These are phyloP conservation scores for Fimicolochytrium jonesii DNA, from an alignment of 192 early-diverging fungal genomes.

Conservation along the genomic window DNA sequence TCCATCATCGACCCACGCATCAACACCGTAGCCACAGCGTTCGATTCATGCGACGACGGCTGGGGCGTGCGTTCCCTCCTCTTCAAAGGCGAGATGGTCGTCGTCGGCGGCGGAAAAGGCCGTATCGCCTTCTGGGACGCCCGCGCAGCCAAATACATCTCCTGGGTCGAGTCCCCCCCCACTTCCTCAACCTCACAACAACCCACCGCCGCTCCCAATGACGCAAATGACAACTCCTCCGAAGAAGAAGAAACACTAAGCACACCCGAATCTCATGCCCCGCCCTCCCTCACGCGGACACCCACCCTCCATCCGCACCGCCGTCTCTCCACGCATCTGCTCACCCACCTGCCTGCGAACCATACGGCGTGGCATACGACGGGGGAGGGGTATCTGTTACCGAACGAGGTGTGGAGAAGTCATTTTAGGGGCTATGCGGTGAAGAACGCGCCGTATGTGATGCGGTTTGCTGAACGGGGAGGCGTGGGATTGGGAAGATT, in stretches of 20 bases:
- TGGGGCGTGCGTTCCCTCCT: conserved; percentile 65
- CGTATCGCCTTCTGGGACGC: conserved; percentile 63
- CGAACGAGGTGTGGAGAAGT: conserved; percentile 40
- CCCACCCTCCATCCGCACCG: no score
- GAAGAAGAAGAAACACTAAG: no score
- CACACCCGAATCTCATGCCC: no score
- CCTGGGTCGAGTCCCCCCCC: conserved; percentile 38
- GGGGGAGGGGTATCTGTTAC: conserved; percentile 49
- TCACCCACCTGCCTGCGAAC: conserved; percentile 10
- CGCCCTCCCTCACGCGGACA: no score
- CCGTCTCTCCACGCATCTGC: no score
- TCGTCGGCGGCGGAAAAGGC: conserved; percentile 62
- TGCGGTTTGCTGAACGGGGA: conserved; percentile 51
- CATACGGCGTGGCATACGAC: conserved; percentile 27
- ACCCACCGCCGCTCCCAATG: no score
- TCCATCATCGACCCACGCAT: conserved; percentile 40
- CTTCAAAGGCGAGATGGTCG: conserved; percentile 34
- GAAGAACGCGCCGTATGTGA: conserved; percentile 62
- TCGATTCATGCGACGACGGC: conserved; percentile 59
- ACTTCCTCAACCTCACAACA: no score
- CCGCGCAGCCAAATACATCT: conserved; percentile 48
- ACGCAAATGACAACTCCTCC: no score
- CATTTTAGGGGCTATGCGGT: conserved; percentile 48
- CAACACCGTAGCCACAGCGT: conserved; percentile 35
- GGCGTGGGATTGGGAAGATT: conserved; percentile 29